Percentiles rank a stretch among this genome's conserved stretches.
Evolutionary conservation across 163 green algal genomes (phyloP).

Genomic region (Volvox carteri): DNA sequence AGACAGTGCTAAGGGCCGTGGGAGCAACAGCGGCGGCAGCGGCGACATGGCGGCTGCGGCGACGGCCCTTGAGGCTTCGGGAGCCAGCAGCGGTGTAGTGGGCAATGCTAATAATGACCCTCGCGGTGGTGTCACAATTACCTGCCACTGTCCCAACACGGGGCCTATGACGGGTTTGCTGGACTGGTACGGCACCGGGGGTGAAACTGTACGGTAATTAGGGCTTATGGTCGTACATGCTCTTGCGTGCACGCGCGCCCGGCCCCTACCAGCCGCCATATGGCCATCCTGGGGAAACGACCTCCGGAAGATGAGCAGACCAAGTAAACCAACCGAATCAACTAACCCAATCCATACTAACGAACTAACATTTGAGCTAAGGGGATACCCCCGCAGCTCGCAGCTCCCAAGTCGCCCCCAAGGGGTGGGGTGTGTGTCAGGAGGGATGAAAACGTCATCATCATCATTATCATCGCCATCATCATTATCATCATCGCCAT

Average conservation of each 20-base stretch:
- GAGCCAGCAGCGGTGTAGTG: background rate
- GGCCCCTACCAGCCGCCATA: background rate
- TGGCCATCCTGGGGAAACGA: background rate
- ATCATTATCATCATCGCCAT: background rate
- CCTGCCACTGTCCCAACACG: constrained; percentile 84
- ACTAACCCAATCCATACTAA: background rate
- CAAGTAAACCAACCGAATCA: background rate
- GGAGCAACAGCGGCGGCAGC: background rate
- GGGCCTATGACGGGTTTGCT: constrained; percentile 82
- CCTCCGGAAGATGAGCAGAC: background rate
- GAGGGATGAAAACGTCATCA: no score
- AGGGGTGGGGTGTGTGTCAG: no score
- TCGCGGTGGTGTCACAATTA: background rate
- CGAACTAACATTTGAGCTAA: background rate
- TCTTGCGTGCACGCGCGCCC: background rate
- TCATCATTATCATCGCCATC: no score
- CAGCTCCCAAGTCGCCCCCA: no score
- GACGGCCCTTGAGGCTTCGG: background rate
- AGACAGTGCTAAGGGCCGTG: background rate
- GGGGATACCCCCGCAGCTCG: no score
- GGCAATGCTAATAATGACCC: background rate
- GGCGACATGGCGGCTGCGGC: background rate
- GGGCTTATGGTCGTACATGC: no score
- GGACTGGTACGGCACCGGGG: constrained; percentile 55
- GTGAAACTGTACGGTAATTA: background rate